Evolutionary conservation across 352 stramenopile species (phyloP).

Genomic region (Phytopythium ostracodes): DNA sequence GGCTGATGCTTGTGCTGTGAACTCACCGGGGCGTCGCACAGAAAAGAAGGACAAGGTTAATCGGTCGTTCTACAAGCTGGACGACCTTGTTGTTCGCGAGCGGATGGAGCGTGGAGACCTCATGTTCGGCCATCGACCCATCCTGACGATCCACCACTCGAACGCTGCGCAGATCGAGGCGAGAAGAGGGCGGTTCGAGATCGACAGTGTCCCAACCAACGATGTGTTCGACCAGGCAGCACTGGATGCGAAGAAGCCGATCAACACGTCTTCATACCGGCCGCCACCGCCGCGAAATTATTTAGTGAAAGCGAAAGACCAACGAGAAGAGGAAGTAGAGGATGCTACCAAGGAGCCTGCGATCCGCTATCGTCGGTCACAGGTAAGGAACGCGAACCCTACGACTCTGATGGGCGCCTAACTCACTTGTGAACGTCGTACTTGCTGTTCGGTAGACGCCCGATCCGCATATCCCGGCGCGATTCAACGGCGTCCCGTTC

Average conservation of each 20-base stretch:
- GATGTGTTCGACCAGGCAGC: conserved; percentile 14
- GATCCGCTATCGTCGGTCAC: conserved; percentile 2
- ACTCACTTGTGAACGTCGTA: neutral
- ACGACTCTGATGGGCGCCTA: neutral
- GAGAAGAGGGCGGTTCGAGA: conserved; percentile 20
- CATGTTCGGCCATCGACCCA: conserved; percentile 35
- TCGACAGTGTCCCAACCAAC: conserved; percentile 15
- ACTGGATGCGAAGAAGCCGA: conserved; percentile 1
- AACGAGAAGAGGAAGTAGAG: neutral
- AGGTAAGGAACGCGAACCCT: neutral
- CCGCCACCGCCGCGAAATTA: neutral
- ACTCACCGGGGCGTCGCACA: neutral
- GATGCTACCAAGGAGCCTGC: neutral
- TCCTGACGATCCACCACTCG: conserved; percentile 52
- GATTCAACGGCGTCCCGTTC: conserved; percentile 65
- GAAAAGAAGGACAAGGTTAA: neutral
- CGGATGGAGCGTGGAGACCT: conserved; percentile 38
- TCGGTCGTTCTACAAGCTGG: conserved; percentile 22
- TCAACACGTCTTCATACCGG: conserved; percentile 2
- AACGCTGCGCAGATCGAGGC: conserved; percentile 21
- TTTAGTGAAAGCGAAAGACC: neutral
- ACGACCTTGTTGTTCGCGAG: conserved; percentile 49
- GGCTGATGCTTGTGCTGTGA: neutral
- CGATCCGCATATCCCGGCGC: conserved; percentile 51
- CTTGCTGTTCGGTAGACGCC: conserved; percentile 17